phyloP scores from a whole-genome alignment of 768 basidiomycete species.

The Rhodotorula paludigena region DNA sequence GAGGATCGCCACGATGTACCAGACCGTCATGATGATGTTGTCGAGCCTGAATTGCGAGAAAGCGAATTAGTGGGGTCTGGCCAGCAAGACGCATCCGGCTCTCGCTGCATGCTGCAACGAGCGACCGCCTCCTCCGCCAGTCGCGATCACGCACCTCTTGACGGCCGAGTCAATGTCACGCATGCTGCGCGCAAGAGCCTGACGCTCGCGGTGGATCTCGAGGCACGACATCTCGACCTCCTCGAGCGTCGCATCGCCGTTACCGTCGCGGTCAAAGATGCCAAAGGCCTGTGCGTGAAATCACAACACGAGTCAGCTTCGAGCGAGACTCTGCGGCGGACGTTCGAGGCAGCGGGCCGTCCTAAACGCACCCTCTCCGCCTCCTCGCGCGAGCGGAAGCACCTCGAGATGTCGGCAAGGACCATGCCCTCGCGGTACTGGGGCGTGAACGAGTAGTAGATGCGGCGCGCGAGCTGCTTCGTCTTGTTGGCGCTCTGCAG shows the following conservation, averaged over 20 bases:
- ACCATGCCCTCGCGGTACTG: constrained; percentile 58
- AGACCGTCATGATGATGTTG: constrained; percentile 77
- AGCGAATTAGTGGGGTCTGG: background rate
- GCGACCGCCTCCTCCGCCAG: background rate
- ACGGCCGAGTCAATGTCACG: constrained; percentile 84
- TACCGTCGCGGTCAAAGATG: constrained; percentile 50
- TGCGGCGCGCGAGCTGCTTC: constrained; percentile 67
- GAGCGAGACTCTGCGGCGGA: background rate
- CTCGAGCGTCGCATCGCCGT: constrained; percentile 53
- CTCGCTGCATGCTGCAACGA: no score
- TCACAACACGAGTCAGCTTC: no score
- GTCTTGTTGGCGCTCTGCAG: constrained; percentile 75
- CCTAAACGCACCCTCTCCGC: constrained; percentile 37
- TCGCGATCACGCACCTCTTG: constrained; percentile 49
- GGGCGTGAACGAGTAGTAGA: constrained; percentile 78
- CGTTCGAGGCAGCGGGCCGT: background rate
- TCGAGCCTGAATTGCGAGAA: constrained; percentile 55
- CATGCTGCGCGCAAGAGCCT: constrained; percentile 80
- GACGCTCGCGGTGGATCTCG: constrained; percentile 76
- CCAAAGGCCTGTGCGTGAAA: constrained; percentile 48
- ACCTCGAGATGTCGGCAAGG: constrained; percentile 65
- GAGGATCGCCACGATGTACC: constrained; percentile 60
- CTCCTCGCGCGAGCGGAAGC: constrained; percentile 60
- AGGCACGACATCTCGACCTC: constrained; percentile 60
- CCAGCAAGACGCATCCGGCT: no score